phyloP scores from a whole-genome alignment of 148 eudicot genomes.

The Fagopyrum esculentum region DNA sequence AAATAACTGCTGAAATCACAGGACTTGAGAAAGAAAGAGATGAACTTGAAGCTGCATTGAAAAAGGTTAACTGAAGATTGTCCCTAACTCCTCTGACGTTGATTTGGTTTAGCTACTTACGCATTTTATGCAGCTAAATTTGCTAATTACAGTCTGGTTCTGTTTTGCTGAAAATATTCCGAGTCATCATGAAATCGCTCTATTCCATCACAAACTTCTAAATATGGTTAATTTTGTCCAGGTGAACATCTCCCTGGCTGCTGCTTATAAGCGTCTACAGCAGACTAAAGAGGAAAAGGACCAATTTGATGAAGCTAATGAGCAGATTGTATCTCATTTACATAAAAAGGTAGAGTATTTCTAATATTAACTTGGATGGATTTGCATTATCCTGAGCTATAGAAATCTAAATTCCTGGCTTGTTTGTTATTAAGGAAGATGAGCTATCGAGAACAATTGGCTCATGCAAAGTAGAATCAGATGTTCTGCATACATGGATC shows the following conservation, averaged over 20 bases:
- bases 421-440: conserved; percentile 48
- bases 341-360: conserved; percentile 51
- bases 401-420: conserved; percentile 3
- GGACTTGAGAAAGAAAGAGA: conserved; percentile 84
- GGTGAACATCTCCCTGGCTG: conserved; percentile 69
- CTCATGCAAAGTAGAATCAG: conserved; percentile 68
- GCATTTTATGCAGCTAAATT: neutral
- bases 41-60: conserved; percentile 82
- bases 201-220: neutral
- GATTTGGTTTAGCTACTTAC: no score
- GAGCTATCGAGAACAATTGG: conserved; percentile 67
- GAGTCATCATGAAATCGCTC: neutral
- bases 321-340: conserved; percentile 71
- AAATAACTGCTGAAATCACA: conserved; percentile 66
- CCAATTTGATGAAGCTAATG: conserved; percentile 59
- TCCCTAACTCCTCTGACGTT: neutral
- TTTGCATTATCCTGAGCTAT: neutral
- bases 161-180: neutral
- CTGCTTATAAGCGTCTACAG: conserved; percentile 60
- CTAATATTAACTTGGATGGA: neutral
- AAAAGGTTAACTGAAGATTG: conserved; percentile 42
- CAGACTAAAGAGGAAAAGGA: conserved; percentile 66
- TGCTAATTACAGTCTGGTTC: neutral
- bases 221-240: conserved; percentile 16
- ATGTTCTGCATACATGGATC: conserved; percentile 82